phyloP scores from a whole-genome alignment of 345 rosid genomes.

The Citrus glauca region DNA sequence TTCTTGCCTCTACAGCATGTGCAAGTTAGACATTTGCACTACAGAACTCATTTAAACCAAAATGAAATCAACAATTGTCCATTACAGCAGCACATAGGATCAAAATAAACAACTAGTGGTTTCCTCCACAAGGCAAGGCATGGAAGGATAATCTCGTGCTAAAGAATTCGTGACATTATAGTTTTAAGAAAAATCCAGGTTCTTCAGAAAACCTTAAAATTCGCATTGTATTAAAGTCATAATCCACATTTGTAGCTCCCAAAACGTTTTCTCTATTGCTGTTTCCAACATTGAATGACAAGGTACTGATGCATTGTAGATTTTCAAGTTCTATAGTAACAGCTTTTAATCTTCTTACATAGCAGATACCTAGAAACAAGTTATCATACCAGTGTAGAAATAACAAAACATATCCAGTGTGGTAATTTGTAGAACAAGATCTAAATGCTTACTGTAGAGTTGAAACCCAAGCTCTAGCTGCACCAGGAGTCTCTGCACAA shows the following conservation, averaged over 20 bases:
- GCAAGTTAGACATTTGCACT: background rate
- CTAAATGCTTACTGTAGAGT: slow-evolving; percentile 75
- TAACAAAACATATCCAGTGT: background rate
- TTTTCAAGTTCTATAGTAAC: background rate
- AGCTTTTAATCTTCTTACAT: background rate
- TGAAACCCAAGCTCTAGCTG: slow-evolving; percentile 97
- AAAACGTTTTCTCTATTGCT: background rate
- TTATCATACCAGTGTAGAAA: background rate
- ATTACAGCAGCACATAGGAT: background rate
- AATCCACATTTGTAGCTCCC: background rate
- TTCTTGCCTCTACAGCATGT: background rate
- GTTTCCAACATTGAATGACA: background rate
- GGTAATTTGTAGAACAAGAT: slow-evolving; percentile 8
- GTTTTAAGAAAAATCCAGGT: background rate
- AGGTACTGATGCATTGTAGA: background rate
- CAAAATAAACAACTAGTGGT: background rate
- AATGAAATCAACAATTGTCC: background rate
- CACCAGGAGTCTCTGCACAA: slow-evolving; percentile 96
- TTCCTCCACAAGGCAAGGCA: background rate
- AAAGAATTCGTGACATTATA: background rate
- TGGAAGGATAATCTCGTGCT: background rate
- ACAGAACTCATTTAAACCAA: background rate
- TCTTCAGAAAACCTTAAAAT: background rate
- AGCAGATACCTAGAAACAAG: background rate
- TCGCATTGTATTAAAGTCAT: background rate